Percentiles rank a stretch among this genome's conserved stretches.
Evolutionary conservation across 140 eudicot genomes (phyloP).

Genomic region (Flaveria floridana): DNA sequence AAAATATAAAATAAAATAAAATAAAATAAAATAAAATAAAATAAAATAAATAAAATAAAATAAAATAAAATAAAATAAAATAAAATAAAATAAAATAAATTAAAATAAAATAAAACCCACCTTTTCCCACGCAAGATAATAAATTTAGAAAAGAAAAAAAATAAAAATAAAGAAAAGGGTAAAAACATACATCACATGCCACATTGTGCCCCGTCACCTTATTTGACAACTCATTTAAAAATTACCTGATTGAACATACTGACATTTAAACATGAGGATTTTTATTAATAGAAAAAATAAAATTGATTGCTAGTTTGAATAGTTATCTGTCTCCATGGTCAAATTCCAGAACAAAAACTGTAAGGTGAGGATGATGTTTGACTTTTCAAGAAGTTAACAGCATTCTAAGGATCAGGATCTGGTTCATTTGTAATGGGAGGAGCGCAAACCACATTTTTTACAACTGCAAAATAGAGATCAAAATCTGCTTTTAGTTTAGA

Average conservation of each 20-base stretch:
- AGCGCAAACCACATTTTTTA: slow-evolving; percentile 62
- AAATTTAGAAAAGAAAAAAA: too few relatives aligned
- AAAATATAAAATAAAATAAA: too few relatives aligned
- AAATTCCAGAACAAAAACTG: slow-evolving; percentile 17
- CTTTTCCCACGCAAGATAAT: too few relatives aligned
- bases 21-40: too few relatives aligned
- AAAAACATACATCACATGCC: neutral
- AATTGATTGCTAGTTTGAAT: slow-evolving; percentile 5
- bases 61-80: too few relatives aligned
- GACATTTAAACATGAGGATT: too few relatives aligned
- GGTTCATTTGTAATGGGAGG: slow-evolving; percentile 30
- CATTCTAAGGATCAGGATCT: slow-evolving; percentile 23
- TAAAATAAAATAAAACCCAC: too few relatives aligned
- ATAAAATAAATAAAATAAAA: too few relatives aligned
- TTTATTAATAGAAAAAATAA: neutral
- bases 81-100: too few relatives aligned
- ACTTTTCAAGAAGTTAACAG: slow-evolving; percentile 30
- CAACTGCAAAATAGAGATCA: slow-evolving; percentile 49
- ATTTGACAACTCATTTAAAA: neutral
- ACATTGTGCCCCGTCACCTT: neutral
- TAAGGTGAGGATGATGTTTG: slow-evolving; percentile 8
- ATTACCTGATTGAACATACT: neutral
- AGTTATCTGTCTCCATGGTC: slow-evolving; percentile 15
- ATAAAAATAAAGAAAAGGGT: neutral
- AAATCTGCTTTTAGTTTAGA: slow-evolving; percentile 64